phyloP scores from a whole-genome alignment of 2,329 filamentous ascomycete genomes.

The Colletotrichum musicola region DNA sequence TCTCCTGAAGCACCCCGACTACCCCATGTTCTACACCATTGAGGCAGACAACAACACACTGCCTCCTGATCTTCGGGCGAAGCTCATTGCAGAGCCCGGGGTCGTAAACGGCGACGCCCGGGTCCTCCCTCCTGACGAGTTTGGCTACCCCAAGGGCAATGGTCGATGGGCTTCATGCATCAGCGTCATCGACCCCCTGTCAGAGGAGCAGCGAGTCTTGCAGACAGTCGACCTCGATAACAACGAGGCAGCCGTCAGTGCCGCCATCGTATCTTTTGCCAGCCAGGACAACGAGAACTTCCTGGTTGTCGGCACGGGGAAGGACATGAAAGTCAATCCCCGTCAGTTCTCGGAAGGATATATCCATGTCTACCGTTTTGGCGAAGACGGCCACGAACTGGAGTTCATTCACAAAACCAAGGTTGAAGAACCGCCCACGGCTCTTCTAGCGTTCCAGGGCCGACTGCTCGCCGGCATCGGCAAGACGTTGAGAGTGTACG shows the following conservation, averaged over 20 bases:
- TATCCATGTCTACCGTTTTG: constrained; percentile 92
- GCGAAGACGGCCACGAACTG: constrained; percentile 86
- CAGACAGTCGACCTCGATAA: constrained; percentile 85
- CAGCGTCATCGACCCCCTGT: constrained; percentile 87
- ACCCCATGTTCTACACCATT: constrained; percentile 92
- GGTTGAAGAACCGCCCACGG: constrained; percentile 88
- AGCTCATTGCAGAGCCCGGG: constrained; percentile 78
- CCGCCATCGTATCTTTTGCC: constrained; percentile 85
- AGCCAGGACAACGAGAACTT: constrained; percentile 92
- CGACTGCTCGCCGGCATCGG: constrained; percentile 89
- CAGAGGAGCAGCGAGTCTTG: constrained; percentile 76
- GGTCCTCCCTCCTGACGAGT: constrained; percentile 81
- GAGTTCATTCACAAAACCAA: constrained; percentile 98
- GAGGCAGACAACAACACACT: constrained; percentile 94
- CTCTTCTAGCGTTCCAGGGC: constrained; percentile 94
- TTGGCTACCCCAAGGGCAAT: constrained; percentile 86
- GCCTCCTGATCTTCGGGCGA: constrained; percentile 80
- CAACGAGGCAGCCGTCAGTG: constrained; percentile 92
- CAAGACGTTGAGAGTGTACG: constrained; percentile 85
- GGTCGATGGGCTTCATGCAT: constrained; percentile 97
- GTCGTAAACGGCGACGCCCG: constrained; percentile 79
- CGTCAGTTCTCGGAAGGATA: constrained; percentile 82
- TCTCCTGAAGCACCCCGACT: constrained; percentile 88
- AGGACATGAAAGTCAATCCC: constrained; percentile 86
- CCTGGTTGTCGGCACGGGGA: constrained; percentile 93